Conservation (phyloP, 2,329 filamentous ascomycete species). For the Paracamarosporium sp. region DNA sequence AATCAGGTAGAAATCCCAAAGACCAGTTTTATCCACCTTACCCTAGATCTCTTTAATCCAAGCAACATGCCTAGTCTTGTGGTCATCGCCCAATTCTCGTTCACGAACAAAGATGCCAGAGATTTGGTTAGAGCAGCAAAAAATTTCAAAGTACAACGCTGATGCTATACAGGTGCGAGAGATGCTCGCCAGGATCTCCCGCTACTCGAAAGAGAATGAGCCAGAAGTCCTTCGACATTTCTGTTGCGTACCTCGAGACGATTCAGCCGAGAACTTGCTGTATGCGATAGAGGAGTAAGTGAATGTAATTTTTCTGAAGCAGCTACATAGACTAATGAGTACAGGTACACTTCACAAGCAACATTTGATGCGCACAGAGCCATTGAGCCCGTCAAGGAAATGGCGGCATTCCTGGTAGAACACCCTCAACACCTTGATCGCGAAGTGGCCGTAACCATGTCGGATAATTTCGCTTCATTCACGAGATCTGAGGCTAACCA, state of each 20-base stretch:
- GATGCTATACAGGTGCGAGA: constrained; percentile 16
- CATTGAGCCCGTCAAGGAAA: constrained; percentile 13
- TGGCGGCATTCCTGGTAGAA: constrained; percentile 13
- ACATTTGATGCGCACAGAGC: constrained; percentile 29
- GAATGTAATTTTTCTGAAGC: background rate
- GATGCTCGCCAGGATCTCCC: constrained; percentile 12
- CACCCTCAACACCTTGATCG: constrained; percentile 17
- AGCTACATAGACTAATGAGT: background rate
- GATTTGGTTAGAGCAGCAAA: constrained; percentile 6
- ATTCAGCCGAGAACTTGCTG: constrained; percentile 17
- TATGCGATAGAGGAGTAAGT: constrained; percentile 29
- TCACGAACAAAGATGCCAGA: constrained; percentile 13
- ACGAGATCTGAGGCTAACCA: constrained; percentile 12
- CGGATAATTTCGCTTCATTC: constrained; percentile 20
- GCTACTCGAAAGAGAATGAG: constrained; percentile 19
- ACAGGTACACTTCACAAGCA: constrained; percentile 24
- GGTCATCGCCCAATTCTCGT: constrained; percentile 18
- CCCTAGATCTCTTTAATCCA: background rate
- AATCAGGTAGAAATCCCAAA: no score
- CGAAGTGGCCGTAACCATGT: constrained; percentile 10
- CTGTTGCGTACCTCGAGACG: constrained; percentile 15
- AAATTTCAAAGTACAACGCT: background rate
- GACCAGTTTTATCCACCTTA: background rate
- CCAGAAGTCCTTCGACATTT: constrained; percentile 20
- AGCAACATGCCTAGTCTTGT: constrained; percentile 13